Base-by-base conservation (phyloP, 768 basidiomycete genomes). In the Trametes cinnabarina region DNA sequence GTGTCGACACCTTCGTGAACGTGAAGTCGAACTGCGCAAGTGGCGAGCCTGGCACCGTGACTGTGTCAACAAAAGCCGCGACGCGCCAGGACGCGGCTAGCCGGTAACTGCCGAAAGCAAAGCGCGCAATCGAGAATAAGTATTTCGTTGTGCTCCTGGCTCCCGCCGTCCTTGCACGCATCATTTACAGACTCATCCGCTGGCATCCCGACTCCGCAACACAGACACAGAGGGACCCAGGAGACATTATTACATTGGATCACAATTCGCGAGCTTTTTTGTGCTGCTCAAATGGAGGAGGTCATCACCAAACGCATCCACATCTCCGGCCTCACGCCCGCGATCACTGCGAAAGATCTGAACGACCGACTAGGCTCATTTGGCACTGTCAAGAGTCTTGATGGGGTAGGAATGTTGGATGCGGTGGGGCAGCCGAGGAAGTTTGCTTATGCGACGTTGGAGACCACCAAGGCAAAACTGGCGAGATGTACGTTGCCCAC, bases 381-480 rank as follows among this genome's bases (percentile, higher is more conserved):
- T 67, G 91, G 90, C 11, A 82, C 76, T 0, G 85, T 93, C 12
- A 83, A 77, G 62, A 75, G 82, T 14, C 71, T 91, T 15, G 87
- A 92, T 65, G 89, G 89, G 2, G 80, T 92, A 52, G 89, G 86
- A 2, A 69, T 76, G 40, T 67, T 75, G 20, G 85, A 92, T 64
- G 87, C 77, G 0, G 69, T 90, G 0, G 90, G 87, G 1, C 76
- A 82, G 62, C 85, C 83, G 2, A 76, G 84, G 67, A 87, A 82
- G 66, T 94, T 88, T 66, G 92, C 79, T 1, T 90, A 84, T 71
- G 79, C 87, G 19, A 90, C 88, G 2, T 71, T 94, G 14, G 84
- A 88, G 68, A 83, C 83, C 3, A 85, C 83, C 1, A 71, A 78
- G 41, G 73, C 74, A 23, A 80, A 86, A 55, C 68, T 93, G 4